Conservation (phyloP, 108 stramenopile species). For the Skeletonema menzelii region DNA sequence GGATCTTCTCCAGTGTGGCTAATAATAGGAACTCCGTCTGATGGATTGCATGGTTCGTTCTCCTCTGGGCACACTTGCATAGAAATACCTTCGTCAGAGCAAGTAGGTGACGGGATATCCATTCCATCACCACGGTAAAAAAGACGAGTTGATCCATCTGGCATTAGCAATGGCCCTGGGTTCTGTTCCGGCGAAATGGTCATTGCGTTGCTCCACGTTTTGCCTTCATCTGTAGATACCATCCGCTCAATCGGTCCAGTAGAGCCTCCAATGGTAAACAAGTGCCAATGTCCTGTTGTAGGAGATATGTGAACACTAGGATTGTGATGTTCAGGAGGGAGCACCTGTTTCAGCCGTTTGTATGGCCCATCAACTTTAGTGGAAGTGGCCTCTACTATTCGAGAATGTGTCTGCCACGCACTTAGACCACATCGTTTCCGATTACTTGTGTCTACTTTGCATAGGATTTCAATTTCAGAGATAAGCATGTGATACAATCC, state of each 20-base stretch:
- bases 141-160: constrained; percentile 30
- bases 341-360: constrained; percentile 4
- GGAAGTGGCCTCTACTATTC: constrained; percentile 13
- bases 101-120: constrained; percentile 28
- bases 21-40: constrained; percentile 23
- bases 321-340: constrained; percentile 42
- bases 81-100: constrained; percentile 27
- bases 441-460: constrained; percentile 13
- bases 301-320: constrained; percentile 38
- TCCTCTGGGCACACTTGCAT: constrained; percentile 25
- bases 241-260: constrained; percentile 35
- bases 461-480: constrained; percentile 32
- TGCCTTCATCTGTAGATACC: constrained; percentile 26
- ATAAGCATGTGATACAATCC: constrained; percentile 36
- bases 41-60: constrained; percentile 4
- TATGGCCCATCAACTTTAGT: constrained; percentile 29
- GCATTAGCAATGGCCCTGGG: constrained; percentile 32
- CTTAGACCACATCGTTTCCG: constrained; percentile 25
- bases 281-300: constrained; percentile 29
- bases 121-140: constrained; percentile 37
- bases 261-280: constrained; percentile 28
- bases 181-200: constrained; percentile 34
- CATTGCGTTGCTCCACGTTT: constrained; percentile 22
- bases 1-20: constrained; percentile 44
- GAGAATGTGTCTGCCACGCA: constrained; percentile 38